These are phyloP conservation scores for Gossypium raimondii DNA, from an alignment of 345 rosid genomes.

Conservation along the genomic window DNA sequence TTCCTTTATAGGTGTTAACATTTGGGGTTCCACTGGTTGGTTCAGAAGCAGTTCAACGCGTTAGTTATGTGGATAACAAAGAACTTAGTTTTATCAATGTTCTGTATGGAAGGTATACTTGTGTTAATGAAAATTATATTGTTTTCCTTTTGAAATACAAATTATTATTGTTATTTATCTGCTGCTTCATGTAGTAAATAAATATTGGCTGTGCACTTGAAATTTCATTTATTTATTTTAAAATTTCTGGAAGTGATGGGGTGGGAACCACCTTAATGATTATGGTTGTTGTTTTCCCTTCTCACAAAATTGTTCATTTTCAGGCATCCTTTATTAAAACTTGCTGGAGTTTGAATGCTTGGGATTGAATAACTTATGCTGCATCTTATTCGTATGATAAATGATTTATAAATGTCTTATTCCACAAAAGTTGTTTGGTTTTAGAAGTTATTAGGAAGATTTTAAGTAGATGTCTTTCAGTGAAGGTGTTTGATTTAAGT, in stretches of 20 bases:
- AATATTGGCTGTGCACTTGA: background rate
- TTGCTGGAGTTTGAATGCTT: background rate
- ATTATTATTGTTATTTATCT: background rate
- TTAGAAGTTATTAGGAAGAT: background rate
- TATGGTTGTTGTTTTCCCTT: background rate
- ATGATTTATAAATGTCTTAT: background rate
- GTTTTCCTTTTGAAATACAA: background rate
- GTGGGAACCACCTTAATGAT: background rate
- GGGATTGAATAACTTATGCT: background rate
- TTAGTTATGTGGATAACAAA: slow-evolving; percentile 28
- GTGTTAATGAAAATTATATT: background rate
- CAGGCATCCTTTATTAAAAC: background rate
- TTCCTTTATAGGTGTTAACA: slow-evolving; percentile 53
- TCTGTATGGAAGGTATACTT: slow-evolving; percentile 69
- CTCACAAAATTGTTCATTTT: background rate
- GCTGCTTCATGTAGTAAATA: background rate
- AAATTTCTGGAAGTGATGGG: background rate
- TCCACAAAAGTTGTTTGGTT: background rate
- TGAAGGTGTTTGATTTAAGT: background rate
- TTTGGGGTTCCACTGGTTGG: slow-evolving; percentile 25
- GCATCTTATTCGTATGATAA: background rate
- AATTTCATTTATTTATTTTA: background rate
- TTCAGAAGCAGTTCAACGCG: slow-evolving; percentile 27
- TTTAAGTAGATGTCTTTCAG: background rate
- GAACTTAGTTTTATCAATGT: slow-evolving; percentile 57